phyloP scores from a whole-genome alignment of 2,329 filamentous ascomycete species.

The Ophiosphaerella herpotricha region DNA sequence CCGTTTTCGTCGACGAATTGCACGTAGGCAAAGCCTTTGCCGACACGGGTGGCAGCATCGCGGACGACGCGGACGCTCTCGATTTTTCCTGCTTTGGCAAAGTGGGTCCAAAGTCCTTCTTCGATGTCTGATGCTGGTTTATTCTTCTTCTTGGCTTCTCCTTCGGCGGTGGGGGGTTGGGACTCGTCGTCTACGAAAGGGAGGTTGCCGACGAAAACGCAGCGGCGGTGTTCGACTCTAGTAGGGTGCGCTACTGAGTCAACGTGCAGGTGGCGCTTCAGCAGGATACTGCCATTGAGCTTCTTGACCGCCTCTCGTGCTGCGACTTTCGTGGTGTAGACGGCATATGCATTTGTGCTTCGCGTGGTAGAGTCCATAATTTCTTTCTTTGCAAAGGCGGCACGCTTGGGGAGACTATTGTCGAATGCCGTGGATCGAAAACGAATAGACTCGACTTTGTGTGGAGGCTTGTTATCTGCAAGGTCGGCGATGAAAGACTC shows the following conservation, averaged over 20 bases:
- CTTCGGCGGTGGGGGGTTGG: constrained; percentile 65
- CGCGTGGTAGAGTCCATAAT: constrained; percentile 90
- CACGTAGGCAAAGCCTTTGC: constrained; percentile 97
- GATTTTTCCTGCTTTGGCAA: constrained; percentile 76
- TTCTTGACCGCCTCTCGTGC: constrained; percentile 75
- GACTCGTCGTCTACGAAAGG: constrained; percentile 95
- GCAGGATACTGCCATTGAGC: constrained; percentile 82
- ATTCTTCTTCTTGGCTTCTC: constrained; percentile 67
- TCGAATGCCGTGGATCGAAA: constrained; percentile 93
- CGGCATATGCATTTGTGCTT: constrained; percentile 91
- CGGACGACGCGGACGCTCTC: constrained; percentile 93
- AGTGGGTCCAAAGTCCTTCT: constrained; percentile 88
- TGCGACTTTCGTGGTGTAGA: constrained; percentile 77
- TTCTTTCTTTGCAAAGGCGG: constrained; percentile 89
- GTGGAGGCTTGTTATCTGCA: constrained; percentile 54
- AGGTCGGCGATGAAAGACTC: constrained; percentile 69
- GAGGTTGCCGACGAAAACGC: constrained; percentile 94
- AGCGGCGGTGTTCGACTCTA: constrained; percentile 80
- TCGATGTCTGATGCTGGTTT: constrained; percentile 83
- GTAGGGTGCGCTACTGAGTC: constrained; percentile 90
- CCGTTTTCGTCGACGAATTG: constrained; percentile 87
- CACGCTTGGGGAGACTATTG: constrained; percentile 82
- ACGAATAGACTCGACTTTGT: constrained; percentile 86
- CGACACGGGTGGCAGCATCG: constrained; percentile 86
- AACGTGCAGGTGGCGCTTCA: constrained; percentile 86